Conservation (phyloP, 2,329 filamentous ascomycete genomes). For the Metarhizium brunneum region DNA sequence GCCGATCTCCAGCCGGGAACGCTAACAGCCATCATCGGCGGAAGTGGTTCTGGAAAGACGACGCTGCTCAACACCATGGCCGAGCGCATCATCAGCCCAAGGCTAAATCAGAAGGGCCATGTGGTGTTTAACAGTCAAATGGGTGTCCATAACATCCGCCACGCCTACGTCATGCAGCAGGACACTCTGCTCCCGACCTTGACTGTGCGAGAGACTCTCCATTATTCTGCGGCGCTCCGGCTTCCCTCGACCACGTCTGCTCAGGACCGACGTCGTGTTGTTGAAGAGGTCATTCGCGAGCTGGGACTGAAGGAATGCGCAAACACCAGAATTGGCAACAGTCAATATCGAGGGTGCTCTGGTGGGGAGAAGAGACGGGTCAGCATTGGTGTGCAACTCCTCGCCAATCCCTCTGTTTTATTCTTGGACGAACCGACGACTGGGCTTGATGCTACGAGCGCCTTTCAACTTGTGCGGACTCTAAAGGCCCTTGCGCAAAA, state of each 20-base stretch:
- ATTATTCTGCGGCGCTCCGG: constrained; percentile 63
- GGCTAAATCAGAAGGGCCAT: constrained; percentile 41
- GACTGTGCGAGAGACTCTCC: constrained; percentile 66
- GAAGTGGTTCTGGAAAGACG: constrained; percentile 65
- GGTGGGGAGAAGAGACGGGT: constrained; percentile 71
- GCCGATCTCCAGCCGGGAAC: constrained; percentile 56
- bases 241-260: constrained; percentile 53
- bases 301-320: constrained; percentile 70
- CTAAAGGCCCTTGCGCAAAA: constrained; percentile 58
- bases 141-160: constrained; percentile 44
- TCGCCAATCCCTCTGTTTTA: constrained; percentile 69
- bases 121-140: constrained; percentile 52
- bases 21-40: constrained; percentile 67
- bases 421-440: constrained; percentile 77
- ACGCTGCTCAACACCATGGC: constrained; percentile 64
- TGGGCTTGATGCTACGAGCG: constrained; percentile 67
- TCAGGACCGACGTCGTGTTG: constrained; percentile 50
- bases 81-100: constrained; percentile 51
- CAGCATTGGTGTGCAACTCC: constrained; percentile 67
- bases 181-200: constrained; percentile 64
- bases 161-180: constrained; percentile 68
- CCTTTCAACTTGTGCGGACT: constrained; percentile 63
- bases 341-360: constrained; percentile 64
- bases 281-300: constrained; percentile 70
- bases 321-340: constrained; percentile 63